Conservation (phyloP, 2,329 filamentous ascomycete species). For the Colletotrichum zoysiae region DNA sequence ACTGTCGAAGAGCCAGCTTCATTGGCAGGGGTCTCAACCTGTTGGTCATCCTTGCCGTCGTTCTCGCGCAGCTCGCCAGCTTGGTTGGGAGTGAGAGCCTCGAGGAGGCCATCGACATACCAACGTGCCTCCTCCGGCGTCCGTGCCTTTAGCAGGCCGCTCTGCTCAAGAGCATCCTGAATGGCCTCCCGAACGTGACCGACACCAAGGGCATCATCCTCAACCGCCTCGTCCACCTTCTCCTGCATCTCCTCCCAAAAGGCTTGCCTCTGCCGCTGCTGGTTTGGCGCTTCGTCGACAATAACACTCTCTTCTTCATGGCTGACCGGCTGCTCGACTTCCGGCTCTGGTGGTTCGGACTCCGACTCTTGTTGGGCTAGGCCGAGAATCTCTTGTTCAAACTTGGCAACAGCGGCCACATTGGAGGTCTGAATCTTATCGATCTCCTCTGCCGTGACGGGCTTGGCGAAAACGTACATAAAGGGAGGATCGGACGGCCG, state of each 20-base stretch:
- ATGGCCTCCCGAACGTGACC: slow-evolving; percentile 66
- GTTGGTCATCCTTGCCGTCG: slow-evolving; percentile 53
- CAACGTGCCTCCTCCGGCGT: slow-evolving; percentile 60
- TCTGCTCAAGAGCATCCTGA: slow-evolving; percentile 66
- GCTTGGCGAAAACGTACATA: slow-evolving; percentile 93
- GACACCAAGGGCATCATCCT: slow-evolving; percentile 67
- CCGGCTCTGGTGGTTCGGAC: slow-evolving; percentile 40
- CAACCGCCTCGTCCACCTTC: slow-evolving; percentile 68
- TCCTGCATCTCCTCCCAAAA: slow-evolving; percentile 68
- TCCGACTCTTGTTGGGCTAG: slow-evolving; percentile 54
- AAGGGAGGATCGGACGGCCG: slow-evolving; percentile 69
- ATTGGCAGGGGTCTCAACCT: not conserved
- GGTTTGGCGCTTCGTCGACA: slow-evolving; percentile 41
- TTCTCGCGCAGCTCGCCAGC: slow-evolving; percentile 27
- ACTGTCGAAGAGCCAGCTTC: slow-evolving; percentile 3
- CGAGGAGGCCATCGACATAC: slow-evolving; percentile 65
- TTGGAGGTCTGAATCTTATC: slow-evolving; percentile 78
- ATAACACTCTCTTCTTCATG: slow-evolving; percentile 40
- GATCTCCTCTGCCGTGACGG: slow-evolving; percentile 80
- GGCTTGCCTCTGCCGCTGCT: slow-evolving; percentile 50
- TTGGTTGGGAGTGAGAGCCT: slow-evolving; percentile 57
- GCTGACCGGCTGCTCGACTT: slow-evolving; percentile 27
- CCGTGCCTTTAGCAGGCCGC: slow-evolving; percentile 62
- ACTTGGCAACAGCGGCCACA: slow-evolving; percentile 74
- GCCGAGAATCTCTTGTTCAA: slow-evolving; percentile 73